Percentiles rank a stretch among this genome's conserved stretches.
phyloP scores from a whole-genome alignment of 192 early-diverging fungal species.

The Umbelopsis isabellina region DNA sequence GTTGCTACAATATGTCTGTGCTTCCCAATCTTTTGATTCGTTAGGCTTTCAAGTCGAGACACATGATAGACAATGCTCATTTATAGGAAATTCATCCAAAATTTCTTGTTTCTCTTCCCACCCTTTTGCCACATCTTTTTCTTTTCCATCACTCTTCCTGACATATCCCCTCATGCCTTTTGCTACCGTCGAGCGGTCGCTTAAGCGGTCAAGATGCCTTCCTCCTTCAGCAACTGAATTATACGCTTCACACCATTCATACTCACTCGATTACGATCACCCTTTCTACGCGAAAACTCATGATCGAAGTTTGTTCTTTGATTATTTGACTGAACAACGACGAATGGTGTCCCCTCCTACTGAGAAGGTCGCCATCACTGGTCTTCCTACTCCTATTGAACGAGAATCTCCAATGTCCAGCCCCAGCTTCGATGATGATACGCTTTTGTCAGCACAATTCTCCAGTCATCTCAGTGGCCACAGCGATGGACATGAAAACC shows the following conservation, averaged over 20 bases:
- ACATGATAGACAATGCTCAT: constrained; percentile 21
- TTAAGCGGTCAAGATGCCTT: constrained; percentile 26
- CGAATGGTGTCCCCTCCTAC: background rate
- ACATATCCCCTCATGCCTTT: constrained; percentile 28
- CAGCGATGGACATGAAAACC: background rate
- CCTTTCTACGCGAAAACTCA: background rate
- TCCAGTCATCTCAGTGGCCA: background rate
- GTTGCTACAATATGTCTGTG: constrained; percentile 15
- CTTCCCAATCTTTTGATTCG: constrained; percentile 18
- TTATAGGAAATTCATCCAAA: constrained; percentile 1
- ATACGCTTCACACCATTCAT: constrained; percentile 1
- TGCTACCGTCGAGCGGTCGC: constrained; percentile 33
- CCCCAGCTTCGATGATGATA: constrained; percentile 3
- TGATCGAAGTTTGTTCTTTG: constrained; percentile 20
- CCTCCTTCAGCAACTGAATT: constrained; percentile 4
- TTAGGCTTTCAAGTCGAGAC: constrained; percentile 21
- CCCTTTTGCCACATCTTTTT: constrained; percentile 2
- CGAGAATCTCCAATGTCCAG: constrained; percentile 1
- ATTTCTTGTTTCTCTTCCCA: background rate
- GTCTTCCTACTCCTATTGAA: background rate
- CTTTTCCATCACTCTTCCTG: constrained; percentile 14
- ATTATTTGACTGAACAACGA: constrained; percentile 20
- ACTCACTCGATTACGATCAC: background rate
- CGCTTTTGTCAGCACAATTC: constrained; percentile 6
- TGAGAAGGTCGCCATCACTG: background rate